Evolutionary conservation across 2,329 filamentous ascomycete genomes (phyloP).

Genomic region (Xylariomycetidae sp.): DNA sequence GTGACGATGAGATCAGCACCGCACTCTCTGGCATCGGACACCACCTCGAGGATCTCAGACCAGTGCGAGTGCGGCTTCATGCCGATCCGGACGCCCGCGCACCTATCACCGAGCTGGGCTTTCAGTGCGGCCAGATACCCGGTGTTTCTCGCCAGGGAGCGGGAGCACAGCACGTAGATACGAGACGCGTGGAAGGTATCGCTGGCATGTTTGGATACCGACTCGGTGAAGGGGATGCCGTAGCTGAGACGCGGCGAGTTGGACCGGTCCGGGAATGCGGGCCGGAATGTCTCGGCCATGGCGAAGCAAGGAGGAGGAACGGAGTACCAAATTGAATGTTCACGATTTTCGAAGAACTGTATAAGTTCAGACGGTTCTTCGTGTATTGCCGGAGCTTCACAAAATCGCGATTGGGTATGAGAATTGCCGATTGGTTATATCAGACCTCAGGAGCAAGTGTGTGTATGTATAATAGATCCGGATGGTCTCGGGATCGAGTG

Average conservation of each 20-base stretch:
- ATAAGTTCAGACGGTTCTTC: too few species aligned
- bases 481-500: too few species aligned
- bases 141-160: conserved; percentile 42
- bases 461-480: too few species aligned
- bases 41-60: conserved; percentile 45
- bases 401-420: too few species aligned
- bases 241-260: conserved; percentile 34
- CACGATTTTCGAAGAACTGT: too few species aligned
- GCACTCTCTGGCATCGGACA: conserved; percentile 31
- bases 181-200: conserved; percentile 38
- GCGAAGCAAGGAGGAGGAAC: too few species aligned
- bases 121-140: conserved; percentile 37
- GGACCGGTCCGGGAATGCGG: conserved; percentile 14
- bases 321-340: too few species aligned
- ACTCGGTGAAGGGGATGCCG: conserved; percentile 40
- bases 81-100: conserved; percentile 43
- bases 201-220: conserved; percentile 39
- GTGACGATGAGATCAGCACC: conserved; percentile 48
- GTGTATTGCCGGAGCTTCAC: too few species aligned
- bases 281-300: conserved; percentile 16
- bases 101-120: conserved; percentile 32
- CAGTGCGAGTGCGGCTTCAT: conserved; percentile 51
- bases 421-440: too few species aligned
- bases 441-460: too few species aligned
- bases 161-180: conserved; percentile 48